Percentiles rank a stretch among this genome's conserved stretches.
phyloP scores from a whole-genome alignment of 768 basidiomycete genomes.

The Tricholoma furcatifolium region DNA sequence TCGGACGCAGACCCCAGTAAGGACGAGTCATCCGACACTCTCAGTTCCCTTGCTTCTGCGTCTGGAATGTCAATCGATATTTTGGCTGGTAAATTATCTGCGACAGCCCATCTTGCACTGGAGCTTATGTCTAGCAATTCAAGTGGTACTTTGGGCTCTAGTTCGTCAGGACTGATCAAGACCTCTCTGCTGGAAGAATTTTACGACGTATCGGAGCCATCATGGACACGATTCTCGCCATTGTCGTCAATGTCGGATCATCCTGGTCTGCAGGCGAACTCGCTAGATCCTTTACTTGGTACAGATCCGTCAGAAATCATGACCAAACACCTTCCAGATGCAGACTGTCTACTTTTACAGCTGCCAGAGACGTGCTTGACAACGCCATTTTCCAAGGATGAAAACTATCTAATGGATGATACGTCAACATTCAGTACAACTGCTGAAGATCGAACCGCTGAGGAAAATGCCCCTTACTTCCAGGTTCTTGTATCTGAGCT shows the following conservation, averaged over 20 bases:
- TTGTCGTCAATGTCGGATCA: slow-evolving; percentile 17
- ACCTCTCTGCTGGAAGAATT: slow-evolving; percentile 7
- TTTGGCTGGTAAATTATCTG: slow-evolving; percentile 34
- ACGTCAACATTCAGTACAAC: background rate
- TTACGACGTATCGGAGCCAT: background rate
- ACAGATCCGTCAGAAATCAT: slow-evolving; percentile 42
- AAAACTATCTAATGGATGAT: background rate
- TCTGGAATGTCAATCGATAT: slow-evolving; percentile 32
- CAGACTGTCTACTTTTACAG: background rate
- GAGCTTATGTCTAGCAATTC: slow-evolving; percentile 20
- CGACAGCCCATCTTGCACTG: slow-evolving; percentile 32
- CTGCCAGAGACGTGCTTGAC: background rate
- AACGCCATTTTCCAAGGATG: background rate
- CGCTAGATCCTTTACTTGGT: slow-evolving; percentile 16
- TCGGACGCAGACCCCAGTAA: slow-evolving; percentile 8
- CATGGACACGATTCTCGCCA: slow-evolving; percentile 6
- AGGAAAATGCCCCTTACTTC: background rate
- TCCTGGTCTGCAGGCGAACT: slow-evolving; percentile 30
- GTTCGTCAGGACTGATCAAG: background rate
- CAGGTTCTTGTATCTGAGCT: slow-evolving; percentile 1
- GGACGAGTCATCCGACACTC: slow-evolving; percentile 14
- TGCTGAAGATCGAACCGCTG: background rate
- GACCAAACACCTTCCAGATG: slow-evolving; percentile 5
- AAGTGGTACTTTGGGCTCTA: background rate
- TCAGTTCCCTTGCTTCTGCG: slow-evolving; percentile 26